phyloP scores from a whole-genome alignment of 495 filamentous ascomycete species.

The Aspergillus conjunctus region DNA sequence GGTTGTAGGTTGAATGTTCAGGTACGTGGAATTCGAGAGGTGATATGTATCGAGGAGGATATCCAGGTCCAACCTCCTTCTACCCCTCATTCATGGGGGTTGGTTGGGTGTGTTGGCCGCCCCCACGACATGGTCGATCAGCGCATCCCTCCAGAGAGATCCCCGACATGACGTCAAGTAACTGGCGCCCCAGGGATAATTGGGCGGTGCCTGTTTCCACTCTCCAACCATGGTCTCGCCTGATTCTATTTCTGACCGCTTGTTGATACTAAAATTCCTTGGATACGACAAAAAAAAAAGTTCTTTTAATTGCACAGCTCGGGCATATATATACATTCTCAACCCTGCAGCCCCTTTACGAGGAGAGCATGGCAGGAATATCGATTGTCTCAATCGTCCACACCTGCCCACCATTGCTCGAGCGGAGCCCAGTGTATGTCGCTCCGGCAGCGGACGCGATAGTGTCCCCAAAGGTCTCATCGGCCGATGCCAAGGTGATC shows the following conservation, averaged over 20 bases:
- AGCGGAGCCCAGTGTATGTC: slow-evolving; percentile 33
- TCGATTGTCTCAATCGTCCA: slow-evolving; percentile 39
- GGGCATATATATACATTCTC: no score
- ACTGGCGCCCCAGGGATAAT: background rate
- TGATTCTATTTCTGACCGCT: no score
- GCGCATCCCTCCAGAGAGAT: background rate
- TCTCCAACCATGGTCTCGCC: no score
- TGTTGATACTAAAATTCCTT: no score
- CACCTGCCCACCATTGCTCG: slow-evolving; percentile 36
- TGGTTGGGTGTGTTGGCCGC: no score
- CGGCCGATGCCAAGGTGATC: slow-evolving; percentile 37
- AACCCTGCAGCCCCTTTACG: no score
- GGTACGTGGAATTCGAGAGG: background rate
- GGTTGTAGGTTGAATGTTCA: background rate
- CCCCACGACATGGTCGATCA: no score
- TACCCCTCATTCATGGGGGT: background rate
- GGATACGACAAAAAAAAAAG: no score
- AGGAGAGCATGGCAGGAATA: slow-evolving; percentile 34
- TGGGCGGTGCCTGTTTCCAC: no score
- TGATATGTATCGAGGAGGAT: background rate
- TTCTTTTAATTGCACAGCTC: no score
- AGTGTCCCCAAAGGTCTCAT: slow-evolving; percentile 38
- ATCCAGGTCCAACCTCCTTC: background rate
- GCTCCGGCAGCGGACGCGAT: slow-evolving; percentile 33
- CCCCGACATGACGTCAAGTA: background rate